Evolutionary conservation across 169 alveolate species (phyloP), one percentile per base, ranked within the genome.

Genomic region (Amoebophrya sp.): DNA sequence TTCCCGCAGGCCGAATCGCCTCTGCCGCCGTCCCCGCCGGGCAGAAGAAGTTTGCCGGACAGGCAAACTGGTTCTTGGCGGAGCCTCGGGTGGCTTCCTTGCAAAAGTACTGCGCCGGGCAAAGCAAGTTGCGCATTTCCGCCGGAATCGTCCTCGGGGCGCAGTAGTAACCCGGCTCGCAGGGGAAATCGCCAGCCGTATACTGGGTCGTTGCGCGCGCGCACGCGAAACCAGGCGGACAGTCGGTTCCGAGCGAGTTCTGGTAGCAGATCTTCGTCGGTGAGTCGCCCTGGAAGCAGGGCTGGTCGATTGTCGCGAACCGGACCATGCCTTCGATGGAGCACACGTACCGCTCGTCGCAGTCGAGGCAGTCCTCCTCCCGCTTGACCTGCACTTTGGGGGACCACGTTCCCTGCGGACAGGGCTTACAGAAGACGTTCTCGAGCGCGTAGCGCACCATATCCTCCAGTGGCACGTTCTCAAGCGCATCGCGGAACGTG

Each of bases 151-250:
- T 88, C 41, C 45, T 39, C 41, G 90, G 39, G 41, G 45, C 50
- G 70, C 90, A 88, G 90, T 88, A 88, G 70, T 88, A 88, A 16
- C 90, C 90, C 40, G 90, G 78, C 41, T 88, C 90, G 43, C 90
- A 88, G 41, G 90, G 90, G 70, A 41, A 88, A 70, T 88, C 90
- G 70, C 50, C 78, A 16, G 78, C 78, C 20, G 90, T 88, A n/a
- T 88, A 88, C n/a, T 45, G 40, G 20, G 90, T 88, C 0, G 90
- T 88, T 10, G 90, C 45, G 5, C 38, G 78, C 29, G 78, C 90
- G 70, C 90, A 88, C 16, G 90, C 90, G n/a, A 41, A 88, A 41
- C 90, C 90, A 1, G 45, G 78, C 90, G 90, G 90, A n/a, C 90
- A 88, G 70, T 88, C 90, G 29, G 45, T 88, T 0, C 70, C 90